These are phyloP conservation scores for Rubia tinctorum DNA, from an alignment of 305 asterid genomes.

Conservation along the genomic window DNA sequence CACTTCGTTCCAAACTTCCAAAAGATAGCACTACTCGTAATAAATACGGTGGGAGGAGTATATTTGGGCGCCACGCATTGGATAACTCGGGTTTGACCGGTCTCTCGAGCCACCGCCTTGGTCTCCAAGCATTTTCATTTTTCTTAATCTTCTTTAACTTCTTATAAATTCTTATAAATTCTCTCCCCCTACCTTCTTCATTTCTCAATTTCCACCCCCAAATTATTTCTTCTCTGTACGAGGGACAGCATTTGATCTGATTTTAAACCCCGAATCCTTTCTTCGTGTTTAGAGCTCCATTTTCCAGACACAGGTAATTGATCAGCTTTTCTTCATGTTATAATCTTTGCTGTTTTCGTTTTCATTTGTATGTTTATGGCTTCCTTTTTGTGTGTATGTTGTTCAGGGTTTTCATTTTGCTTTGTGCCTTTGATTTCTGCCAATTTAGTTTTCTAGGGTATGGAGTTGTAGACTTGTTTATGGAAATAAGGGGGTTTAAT, in stretches of 20 bases:
- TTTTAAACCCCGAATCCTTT: background rate
- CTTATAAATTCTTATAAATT: conserved; percentile 11
- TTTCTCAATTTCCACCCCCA: background rate
- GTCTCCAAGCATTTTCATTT: conserved; percentile 11
- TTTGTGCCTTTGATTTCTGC: background rate
- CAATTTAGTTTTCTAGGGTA: conserved; percentile 3
- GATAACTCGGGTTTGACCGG: conserved; percentile 3
- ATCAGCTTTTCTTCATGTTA: background rate
- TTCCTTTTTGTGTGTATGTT: too few species aligned
- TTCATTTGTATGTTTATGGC: background rate
- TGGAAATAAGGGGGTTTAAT: background rate
- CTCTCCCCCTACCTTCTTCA: background rate
- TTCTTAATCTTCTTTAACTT: too few species aligned
- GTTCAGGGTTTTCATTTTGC: background rate
- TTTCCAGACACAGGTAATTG: conserved; percentile 8
- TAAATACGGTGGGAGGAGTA: background rate
- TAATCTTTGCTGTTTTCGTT: background rate
- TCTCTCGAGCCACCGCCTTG: conserved; percentile 12
- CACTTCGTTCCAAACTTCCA: too few species aligned
- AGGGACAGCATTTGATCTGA: background rate
- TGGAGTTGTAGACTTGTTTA: background rate
- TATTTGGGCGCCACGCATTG: conserved; percentile 3
- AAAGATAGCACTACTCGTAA: too few species aligned
- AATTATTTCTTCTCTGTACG: background rate
- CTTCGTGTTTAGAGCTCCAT: background rate